phyloP scores from a whole-genome alignment of 805 yeast genomes.

The Barnettozyma botsteinii region DNA sequence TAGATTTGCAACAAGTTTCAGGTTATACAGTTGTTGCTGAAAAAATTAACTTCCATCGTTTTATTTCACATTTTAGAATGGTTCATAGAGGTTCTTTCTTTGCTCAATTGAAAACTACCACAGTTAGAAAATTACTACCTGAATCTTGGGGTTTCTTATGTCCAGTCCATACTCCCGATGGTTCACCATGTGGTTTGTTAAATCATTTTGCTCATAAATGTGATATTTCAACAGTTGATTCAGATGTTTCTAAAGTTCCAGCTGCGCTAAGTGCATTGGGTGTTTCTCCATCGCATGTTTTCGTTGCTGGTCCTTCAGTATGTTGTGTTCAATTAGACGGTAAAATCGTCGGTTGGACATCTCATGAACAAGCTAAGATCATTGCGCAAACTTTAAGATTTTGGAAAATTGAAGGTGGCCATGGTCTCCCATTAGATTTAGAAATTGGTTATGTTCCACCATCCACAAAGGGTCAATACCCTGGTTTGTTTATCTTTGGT shows the following conservation, averaged over 20 bases:
- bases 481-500: slow-evolving; percentile 88
- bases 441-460: slow-evolving; percentile 97
- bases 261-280: slow-evolving; percentile 64
- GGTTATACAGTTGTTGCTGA: slow-evolving; percentile 99
- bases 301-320: slow-evolving; percentile 81
- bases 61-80: slow-evolving; percentile 98
- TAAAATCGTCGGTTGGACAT: slow-evolving; percentile 85
- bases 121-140: slow-evolving; percentile 92
- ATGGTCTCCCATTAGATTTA: slow-evolving; percentile 76
- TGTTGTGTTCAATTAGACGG: slow-evolving; percentile 96
- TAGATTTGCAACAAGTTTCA: slow-evolving; percentile 95
- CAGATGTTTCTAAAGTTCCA: slow-evolving; percentile 72
- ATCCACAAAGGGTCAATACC: slow-evolving; percentile 93
- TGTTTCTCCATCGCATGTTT: slow-evolving; percentile 71
- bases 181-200: slow-evolving; percentile 96
- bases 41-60: slow-evolving; percentile 94
- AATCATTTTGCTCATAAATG: slow-evolving; percentile 97
- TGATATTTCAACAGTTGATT: slow-evolving; percentile 67
- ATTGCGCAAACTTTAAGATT: slow-evolving; percentile 86
- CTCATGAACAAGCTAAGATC: slow-evolving; percentile 79
- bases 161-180: slow-evolving; percentile 99
- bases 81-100: slow-evolving; percentile 99
- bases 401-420: slow-evolving; percentile 83
- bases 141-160: slow-evolving; percentile 99
- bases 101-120: slow-evolving; percentile 94